phyloP scores from a whole-genome alignment of 2,329 filamentous ascomycete species.

The Erysiphe pulchra region DNA sequence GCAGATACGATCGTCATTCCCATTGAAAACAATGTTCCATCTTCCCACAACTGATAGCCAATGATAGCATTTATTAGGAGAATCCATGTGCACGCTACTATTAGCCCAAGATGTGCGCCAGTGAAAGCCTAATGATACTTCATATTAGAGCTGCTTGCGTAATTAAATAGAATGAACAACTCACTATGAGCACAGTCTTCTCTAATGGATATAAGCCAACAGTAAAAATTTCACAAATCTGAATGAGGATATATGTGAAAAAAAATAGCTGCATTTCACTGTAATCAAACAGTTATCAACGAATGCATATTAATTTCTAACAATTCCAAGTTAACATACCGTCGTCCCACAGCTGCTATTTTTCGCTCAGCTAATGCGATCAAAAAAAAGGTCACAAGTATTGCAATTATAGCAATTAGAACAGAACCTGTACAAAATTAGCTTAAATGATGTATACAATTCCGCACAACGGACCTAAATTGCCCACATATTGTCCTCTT shows the following conservation, averaged over 20 bases:
- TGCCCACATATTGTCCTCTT: slow-evolving; percentile 41
- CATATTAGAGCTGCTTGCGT: not conserved
- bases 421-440: slow-evolving; percentile 43
- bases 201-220: slow-evolving; percentile 68
- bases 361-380: slow-evolving; percentile 67
- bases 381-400: slow-evolving; percentile 38
- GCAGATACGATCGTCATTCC: slow-evolving; percentile 50
- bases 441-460: too few species aligned
- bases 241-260: slow-evolving; percentile 58
- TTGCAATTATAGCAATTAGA: slow-evolving; percentile 52
- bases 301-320: slow-evolving; percentile 6
- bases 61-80: slow-evolving; percentile 79
- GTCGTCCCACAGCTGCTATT: slow-evolving; percentile 75
- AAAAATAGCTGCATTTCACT: slow-evolving; percentile 97
- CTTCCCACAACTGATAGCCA: slow-evolving; percentile 80
- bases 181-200: slow-evolving; percentile 42
- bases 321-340: slow-evolving; percentile 23
- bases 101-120: slow-evolving; percentile 71
- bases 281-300: slow-evolving; percentile 1
- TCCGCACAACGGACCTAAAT: slow-evolving; percentile 37
- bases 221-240: slow-evolving; percentile 91
- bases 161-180: slow-evolving; percentile 12
- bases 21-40: slow-evolving; percentile 68
- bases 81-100: slow-evolving; percentile 71
- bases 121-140: slow-evolving; percentile 43